Conservation (phyloP, 345 rosid species). For the Populus euphratica region DNA sequence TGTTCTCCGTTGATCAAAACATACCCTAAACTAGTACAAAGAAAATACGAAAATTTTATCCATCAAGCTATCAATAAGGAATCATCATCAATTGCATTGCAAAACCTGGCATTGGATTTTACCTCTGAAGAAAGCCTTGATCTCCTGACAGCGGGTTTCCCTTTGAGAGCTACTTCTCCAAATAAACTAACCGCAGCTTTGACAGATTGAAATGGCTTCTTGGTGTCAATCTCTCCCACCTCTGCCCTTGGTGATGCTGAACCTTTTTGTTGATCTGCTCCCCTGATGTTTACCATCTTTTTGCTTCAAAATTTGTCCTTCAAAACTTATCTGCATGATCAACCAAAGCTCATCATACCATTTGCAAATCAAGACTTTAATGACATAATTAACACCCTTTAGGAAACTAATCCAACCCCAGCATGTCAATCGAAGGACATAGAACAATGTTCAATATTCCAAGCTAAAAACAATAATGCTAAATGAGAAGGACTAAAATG, state of each 20-base stretch:
- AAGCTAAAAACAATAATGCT: neutral
- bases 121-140: constrained; percentile 40
- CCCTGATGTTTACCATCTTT: constrained; percentile 50
- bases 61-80: neutral
- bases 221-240: constrained; percentile 93
- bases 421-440: neutral
- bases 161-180: constrained; percentile 59
- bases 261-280: constrained; percentile 19
- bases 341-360: neutral
- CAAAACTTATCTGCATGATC: constrained; percentile 1
- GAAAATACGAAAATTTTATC: neutral
- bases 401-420: neutral
- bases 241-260: constrained; percentile 38
- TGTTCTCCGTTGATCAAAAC: too few relatives aligned
- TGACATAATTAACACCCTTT: neutral
- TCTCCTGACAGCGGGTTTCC: constrained; percentile 21
- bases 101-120: neutral
- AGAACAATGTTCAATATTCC: neutral
- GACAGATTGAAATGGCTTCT: constrained; percentile 89
- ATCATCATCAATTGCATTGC: neutral
- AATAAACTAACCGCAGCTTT: constrained; percentile 88
- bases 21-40: neutral
- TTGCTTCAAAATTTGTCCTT: neutral
- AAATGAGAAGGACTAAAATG: neutral
- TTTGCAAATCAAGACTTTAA: neutral